These are phyloP conservation scores for Exophiala sp. DNA, from an alignment of 2,329 filamentous ascomycete genomes.

Conservation along the genomic window DNA sequence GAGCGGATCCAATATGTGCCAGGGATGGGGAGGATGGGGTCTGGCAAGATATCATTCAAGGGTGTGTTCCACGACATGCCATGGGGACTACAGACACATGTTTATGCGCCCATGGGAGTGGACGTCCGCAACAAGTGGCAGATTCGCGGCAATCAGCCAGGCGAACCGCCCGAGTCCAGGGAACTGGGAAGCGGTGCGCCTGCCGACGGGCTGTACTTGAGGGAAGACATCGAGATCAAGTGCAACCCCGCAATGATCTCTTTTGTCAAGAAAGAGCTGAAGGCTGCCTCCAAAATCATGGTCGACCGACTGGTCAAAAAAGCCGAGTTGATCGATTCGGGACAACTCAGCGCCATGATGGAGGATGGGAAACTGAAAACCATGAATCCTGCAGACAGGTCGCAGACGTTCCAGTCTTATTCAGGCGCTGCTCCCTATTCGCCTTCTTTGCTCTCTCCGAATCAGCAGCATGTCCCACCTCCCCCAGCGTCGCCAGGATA, in stretches of 20 bases:
- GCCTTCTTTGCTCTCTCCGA: conserved; percentile 15
- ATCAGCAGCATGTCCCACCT: conserved; percentile 3
- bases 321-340: conserved; percentile 40
- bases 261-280: conserved; percentile 78
- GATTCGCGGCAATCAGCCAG: conserved; percentile 65
- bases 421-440: conserved; percentile 16
- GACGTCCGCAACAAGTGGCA: conserved; percentile 74
- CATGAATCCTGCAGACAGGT: conserved; percentile 24
- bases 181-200: conserved; percentile 65
- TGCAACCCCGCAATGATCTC: conserved; percentile 69
- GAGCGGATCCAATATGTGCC: conserved; percentile 73
- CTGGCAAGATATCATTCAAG: conserved; percentile 67
- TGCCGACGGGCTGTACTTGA: conserved; percentile 64
- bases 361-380: conserved; percentile 26
- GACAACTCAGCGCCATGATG: conserved; percentile 27
- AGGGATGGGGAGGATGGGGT: conserved; percentile 37
- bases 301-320: conserved; percentile 57
- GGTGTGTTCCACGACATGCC: conserved; percentile 72
- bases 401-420: conserved; percentile 13
- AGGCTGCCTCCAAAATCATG: conserved; percentile 65
- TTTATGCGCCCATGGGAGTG: conserved; percentile 73
- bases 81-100: conserved; percentile 71
- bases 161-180: conserved; percentile 59
- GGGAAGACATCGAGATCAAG: conserved; percentile 76
- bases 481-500: conserved; percentile 8